Base-by-base conservation (phyloP, 495 filamentous ascomycete genomes). In the Sabuloglossum arenarium region DNA sequence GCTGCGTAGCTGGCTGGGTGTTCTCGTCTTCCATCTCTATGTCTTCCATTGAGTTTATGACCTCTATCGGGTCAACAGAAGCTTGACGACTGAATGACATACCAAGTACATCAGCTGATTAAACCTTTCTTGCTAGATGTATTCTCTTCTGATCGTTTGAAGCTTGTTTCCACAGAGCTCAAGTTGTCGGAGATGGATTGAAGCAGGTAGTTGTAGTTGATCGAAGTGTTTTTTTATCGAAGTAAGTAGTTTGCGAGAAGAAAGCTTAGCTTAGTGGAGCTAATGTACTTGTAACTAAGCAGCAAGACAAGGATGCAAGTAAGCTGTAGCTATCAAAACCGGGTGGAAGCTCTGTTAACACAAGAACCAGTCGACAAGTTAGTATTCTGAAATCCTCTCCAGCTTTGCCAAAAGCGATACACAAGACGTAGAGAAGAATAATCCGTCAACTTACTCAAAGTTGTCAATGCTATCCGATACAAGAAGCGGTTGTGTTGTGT, bases 1-100 rank as follows among this genome's bases (percentile, higher is more conserved):
- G 81, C 63, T 97, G 88, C 0, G 91, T 96, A 46, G 81, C 78
- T 75, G 74, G 77, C 61, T 81, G 79, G 11, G 80, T 83, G 16
- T 70, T 52, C 12, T 69, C 58, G 25, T 70, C 66, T 11, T 58
- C 56, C 56, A 58, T 58, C 16, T 30, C 53, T 23, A 55, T 16
- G 24, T 55, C 53, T 28, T 51, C 3, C 3, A 24, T 25, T 49
- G 19, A 49, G 45, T 49, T 28, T 49, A 24, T 16, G 12, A 16
- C n/a, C 1, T 25, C 21, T 6, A 28, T 24, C 14, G 25, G 21
- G 3, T 14, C 45, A 49, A 14, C 45, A 49, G 19, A 3, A 49
- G 45, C 6, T 49, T 24, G 45, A 49, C 45, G 10, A 24, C 9
- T 24, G 25, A 28, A 28, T 6, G 21, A 28, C 45, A 49, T 49